These are phyloP conservation scores for Globisporangium heterothallicum DNA, from an alignment of 352 stramenopile genomes.

Conservation along the genomic window DNA sequence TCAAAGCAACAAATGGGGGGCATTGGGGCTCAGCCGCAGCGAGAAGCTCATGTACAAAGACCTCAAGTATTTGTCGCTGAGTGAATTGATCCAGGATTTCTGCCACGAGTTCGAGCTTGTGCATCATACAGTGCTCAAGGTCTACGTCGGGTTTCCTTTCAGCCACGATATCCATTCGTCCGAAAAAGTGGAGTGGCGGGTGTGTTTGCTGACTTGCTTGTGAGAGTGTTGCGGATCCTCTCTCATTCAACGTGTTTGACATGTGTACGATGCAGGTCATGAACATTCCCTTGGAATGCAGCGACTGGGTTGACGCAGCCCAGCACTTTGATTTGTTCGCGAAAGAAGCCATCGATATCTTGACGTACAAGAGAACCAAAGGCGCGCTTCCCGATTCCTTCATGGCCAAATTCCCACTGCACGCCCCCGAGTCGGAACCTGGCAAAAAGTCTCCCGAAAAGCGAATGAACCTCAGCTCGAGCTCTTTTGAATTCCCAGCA, in stretches of 20 bases:
- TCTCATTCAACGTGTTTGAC: not conserved
- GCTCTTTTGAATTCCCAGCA: slow-evolving; percentile 32
- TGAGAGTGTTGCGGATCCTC: too few relatives aligned
- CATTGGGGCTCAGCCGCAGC: slow-evolving; percentile 75
- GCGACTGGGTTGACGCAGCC: slow-evolving; percentile 41
- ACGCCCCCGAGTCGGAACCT: slow-evolving; percentile 44
- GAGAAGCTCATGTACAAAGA: slow-evolving; percentile 86
- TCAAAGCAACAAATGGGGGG: slow-evolving; percentile 76
- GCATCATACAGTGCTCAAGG: slow-evolving; percentile 62
- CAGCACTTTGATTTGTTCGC: slow-evolving; percentile 64
- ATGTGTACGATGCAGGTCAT: slow-evolving; percentile 33
- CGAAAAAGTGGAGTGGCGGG: slow-evolving; percentile 83
- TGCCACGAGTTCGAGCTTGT: slow-evolving; percentile 52
- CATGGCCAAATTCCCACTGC: slow-evolving; percentile 50
- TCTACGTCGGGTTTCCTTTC: slow-evolving; percentile 85
- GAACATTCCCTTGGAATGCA: slow-evolving; percentile 47
- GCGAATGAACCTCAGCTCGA: slow-evolving; percentile 19
- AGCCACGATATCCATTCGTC: slow-evolving; percentile 83
- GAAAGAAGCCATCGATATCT: slow-evolving; percentile 61
- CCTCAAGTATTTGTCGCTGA: slow-evolving; percentile 70
- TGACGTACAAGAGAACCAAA: slow-evolving; percentile 59
- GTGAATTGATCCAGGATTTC: slow-evolving; percentile 70
- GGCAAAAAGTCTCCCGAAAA: slow-evolving; percentile 43
- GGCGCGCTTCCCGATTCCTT: slow-evolving; percentile 62
- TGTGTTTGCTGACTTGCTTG: slow-evolving; percentile 18